Base-by-base conservation (phyloP, 768 basidiomycete species). In the Calocera cornea region DNA sequence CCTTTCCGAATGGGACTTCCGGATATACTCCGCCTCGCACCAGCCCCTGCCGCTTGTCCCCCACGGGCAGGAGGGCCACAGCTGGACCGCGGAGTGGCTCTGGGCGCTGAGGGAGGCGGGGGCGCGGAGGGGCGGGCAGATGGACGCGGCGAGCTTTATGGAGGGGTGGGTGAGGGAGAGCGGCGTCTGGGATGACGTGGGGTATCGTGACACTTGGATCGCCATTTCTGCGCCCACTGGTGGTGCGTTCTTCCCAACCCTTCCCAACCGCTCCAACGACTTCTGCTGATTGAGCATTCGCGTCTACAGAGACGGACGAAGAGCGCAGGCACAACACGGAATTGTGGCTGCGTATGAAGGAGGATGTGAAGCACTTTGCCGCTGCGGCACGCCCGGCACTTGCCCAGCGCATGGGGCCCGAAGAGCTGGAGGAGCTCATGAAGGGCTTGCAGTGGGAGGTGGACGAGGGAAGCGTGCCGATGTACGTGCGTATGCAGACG, bases 1-100 rank as follows among this genome's bases (percentile, higher is more conserved):
- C 64, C 69, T 90, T 16, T 77, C 82, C 66, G 90, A 92, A 76
- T 88, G 84, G 72, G 87, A 88, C 65, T 90, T 88, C 72, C 74
- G 77, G 67, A 77, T 83, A n/a, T 85, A 88, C 70, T 86, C 84
- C 70, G 67, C 68, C n/a, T 75, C 86, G 73, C 74, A 24, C 79
- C 78, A 2, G 41, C 74, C 54, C 22, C 27, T 27, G 14, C 54
- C 54, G 27, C 27, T 60, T 10, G 54, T 33, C 11, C 24, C 24
- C 2, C 24, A 27, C 10, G 31, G 54, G 5, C 14, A 60, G 22
- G 2, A 11, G 8, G 54, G 54, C 11, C 54, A 60, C 54, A 60
- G 54, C 54, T 60, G 31, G 24, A 19, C 31, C 54, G 24, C 67
- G 10, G 34, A 54, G 17, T 29, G 34, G 36, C 63, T 60, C 31